These are phyloP conservation scores for Colletotrichum sp. DNA, from an alignment of 2,329 filamentous ascomycete species.

Conservation along the genomic window DNA sequence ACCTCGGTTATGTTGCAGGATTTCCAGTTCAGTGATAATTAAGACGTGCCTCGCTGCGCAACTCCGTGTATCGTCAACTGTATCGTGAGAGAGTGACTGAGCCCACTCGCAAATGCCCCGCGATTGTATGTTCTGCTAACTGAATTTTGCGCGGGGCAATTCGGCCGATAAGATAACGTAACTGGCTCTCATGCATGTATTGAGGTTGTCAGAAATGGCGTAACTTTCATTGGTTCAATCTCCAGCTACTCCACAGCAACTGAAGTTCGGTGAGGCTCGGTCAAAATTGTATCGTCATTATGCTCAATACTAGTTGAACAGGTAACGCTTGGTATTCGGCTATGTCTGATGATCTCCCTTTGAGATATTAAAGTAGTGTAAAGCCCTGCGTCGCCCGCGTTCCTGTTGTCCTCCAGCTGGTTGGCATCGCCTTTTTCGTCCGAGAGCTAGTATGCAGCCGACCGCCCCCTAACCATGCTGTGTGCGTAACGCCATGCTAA, in stretches of 20 bases:
- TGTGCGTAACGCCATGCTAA: slow-evolving; percentile 38
- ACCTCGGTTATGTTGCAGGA: neutral
- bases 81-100: neutral
- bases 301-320: neutral
- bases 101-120: slow-evolving; percentile 1
- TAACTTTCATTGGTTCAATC: neutral
- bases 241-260: neutral
- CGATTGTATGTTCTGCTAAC: neutral
- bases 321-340: neutral
- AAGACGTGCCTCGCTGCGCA: neutral
- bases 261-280: neutral
- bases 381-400: neutral
- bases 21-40: neutral
- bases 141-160: slow-evolving; percentile 20
- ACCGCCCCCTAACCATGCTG: slow-evolving; percentile 14
- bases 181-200: slow-evolving; percentile 4
- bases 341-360: neutral
- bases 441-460: neutral
- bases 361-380: neutral
- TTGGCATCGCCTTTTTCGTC: neutral
- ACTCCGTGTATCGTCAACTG: neutral
- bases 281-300: neutral
- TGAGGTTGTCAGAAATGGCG: neutral
- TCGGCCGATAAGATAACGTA: slow-evolving; percentile 1
- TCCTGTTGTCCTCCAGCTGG: neutral